Evolutionary conservation across 2,329 filamentous ascomycete genomes (phyloP), one percentile per base, ranked within the genome.

Genomic region (Knoxdaviesia capensis): DNA sequence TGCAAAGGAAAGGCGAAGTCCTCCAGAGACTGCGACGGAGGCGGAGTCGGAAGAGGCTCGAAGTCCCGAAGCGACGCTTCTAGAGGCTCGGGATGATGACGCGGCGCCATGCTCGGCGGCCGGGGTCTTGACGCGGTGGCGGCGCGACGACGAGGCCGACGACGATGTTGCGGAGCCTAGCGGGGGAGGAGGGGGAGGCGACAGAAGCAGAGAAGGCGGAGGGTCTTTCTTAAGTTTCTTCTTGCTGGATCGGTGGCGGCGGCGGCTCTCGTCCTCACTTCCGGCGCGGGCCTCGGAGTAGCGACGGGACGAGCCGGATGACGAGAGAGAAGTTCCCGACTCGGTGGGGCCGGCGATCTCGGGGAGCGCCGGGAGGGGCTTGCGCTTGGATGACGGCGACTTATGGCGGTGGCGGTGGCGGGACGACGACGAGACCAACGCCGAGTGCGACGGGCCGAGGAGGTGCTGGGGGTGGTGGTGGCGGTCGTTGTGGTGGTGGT

Each of bases 21-120:
- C 20, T 20, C 20, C 20, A 20, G 20, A 20, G 20, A 20, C 20
- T 20, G 20, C 20, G 20, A 20, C 20, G 20, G 42, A 33, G 28
- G 32, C 20, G 38, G 42, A 54, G 59, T 61, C 53, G 64, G 20
- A 20, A 20, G 65, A 51, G 60, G 64, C 52, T 66, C 68, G 65
- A 66, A 68, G 51, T 70, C 69, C 60, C 61, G 65, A 53, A 69
- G 61, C 45, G 66, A 71, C 51, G 54, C 66, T 62, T 69, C 69
- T 53, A 65, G 61, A 43, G 50, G 55, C 51, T 63, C 59, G 50
- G 56, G 54, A 44, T 47, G 59, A 52, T 60, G 57, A 53, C 47
- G 46, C 45, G 49, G 42, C 42, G 51, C 51, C 50, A 48, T 42
- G 47, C 41, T 44, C 44, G 42, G 49, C 46, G 49, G 41, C 47